Base-by-base conservation (phyloP, 2,329 filamentous ascomycete genomes). In the Diaporthe citriasiana region DNA sequence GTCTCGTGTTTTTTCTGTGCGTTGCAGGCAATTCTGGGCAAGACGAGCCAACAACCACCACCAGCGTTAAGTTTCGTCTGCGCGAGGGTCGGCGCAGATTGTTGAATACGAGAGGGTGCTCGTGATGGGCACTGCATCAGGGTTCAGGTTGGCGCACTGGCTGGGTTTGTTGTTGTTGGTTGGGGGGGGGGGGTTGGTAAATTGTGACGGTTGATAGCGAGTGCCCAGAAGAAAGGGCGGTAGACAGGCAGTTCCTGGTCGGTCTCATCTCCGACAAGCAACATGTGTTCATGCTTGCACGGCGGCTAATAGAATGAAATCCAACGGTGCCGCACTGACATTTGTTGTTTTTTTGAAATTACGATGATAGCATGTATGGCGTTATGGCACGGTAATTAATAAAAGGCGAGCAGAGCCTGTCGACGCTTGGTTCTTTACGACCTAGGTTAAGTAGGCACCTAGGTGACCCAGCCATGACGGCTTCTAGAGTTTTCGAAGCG, bases 181-280 rank as follows among this genome's bases (percentile, higher is more conserved):
- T 13, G 22, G 12, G 30, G 27, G 17, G 25, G 1, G n/a, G 15
- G 38, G 38, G 57, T 33, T 22, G 8, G 30, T 30, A n/a, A n/a
- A n/a, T n/a, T n/a, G n/a, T n/a, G n/a, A n/a, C n/a, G n/a, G n/a
- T n/a, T n/a, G n/a, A n/a, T n/a, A n/a, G n/a, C n/a, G n/a, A n/a
- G n/a, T 7, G 22, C 47, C 47, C 47, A n/a, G 10, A 4, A 1
- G 47, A 12, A 7, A 55, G 13, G 27, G 27, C 51, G 19, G 17
- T 17, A 35, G 57, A 33, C 8, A 25, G 17, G 10, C 27, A 35
- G 42, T 22, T 35, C 22, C n/a, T 27, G 57, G 25, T n/a, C 27
- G 19, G 53, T 60, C 57, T 66, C 63, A 66, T 66, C 45, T 66
- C 60, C 60, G 60, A 38, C 60, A 66, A 66, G 30, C 19, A 51